Evolutionary conservation across 2,329 filamentous ascomycete species (phyloP).

Genomic region (Microdochium nivale): DNA sequence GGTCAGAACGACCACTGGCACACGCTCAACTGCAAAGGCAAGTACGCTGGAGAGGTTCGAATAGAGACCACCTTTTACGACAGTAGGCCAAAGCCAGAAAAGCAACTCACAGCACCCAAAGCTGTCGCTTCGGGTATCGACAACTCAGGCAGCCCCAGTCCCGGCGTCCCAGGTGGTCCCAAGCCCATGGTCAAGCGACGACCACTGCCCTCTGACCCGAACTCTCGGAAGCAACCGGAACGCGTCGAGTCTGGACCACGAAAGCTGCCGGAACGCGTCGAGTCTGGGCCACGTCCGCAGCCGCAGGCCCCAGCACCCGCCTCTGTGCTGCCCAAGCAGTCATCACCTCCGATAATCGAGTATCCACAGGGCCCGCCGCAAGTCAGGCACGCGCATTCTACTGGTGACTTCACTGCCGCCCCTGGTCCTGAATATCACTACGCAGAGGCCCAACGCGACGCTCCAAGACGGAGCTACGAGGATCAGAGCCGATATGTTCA

Average conservation of each 20-base stretch:
- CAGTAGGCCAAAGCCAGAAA: slow-evolving; percentile 71
- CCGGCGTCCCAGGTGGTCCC: slow-evolving; percentile 9
- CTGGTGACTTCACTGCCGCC: slow-evolving; percentile 27
- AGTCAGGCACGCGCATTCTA: neutral
- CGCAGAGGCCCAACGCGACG: slow-evolving; percentile 25
- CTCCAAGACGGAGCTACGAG: slow-evolving; percentile 23
- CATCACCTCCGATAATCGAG: slow-evolving; percentile 44
- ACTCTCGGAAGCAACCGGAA: slow-evolving; percentile 17
- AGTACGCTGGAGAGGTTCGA: slow-evolving; percentile 91
- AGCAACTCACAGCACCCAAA: slow-evolving; percentile 48
- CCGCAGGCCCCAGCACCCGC: slow-evolving; percentile 23
- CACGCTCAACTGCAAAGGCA: slow-evolving; percentile 74
- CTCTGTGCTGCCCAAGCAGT: slow-evolving; percentile 35
- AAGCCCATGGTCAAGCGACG: slow-evolving; percentile 67
- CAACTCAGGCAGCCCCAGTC: slow-evolving; percentile 12
- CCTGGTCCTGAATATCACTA: slow-evolving; percentile 17
- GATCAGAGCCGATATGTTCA: slow-evolving; percentile 21
- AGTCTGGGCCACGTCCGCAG: slow-evolving; percentile 38
- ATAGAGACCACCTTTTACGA: slow-evolving; percentile 98
- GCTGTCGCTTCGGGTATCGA: slow-evolving; percentile 24
- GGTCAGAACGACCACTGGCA: slow-evolving; percentile 96
- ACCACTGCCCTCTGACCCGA: slow-evolving; percentile 73
- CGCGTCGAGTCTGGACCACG: slow-evolving; percentile 34
- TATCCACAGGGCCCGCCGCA: slow-evolving; percentile 22
- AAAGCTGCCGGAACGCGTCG: slow-evolving; percentile 19